Evolutionary conservation across 2,329 filamentous ascomycete species (phyloP).

Genomic region (Fusarium albidum): DNA sequence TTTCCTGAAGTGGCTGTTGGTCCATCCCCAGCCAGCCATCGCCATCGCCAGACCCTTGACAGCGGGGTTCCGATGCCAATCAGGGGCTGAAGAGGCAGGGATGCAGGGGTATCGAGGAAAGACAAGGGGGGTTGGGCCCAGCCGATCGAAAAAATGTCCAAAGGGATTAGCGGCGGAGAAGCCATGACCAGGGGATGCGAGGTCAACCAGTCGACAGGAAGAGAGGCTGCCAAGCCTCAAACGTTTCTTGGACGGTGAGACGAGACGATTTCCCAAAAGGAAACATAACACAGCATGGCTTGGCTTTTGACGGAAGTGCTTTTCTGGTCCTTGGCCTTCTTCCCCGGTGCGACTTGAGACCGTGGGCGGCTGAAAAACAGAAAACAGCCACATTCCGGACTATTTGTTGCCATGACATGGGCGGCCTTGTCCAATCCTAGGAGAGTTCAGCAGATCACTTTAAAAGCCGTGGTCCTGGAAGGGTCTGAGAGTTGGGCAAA

Average conservation of each 20-base stretch:
- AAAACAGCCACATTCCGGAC: conserved; percentile 4
- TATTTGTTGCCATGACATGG: conserved; percentile 21
- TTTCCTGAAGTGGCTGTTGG: conserved; percentile 23
- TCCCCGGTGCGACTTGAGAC: conserved; percentile 24
- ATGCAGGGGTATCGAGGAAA: conserved; percentile 27
- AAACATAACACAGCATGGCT: conserved; percentile 17
- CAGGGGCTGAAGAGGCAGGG: conserved; percentile 35
- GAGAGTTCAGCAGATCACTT: conserved; percentile 27
- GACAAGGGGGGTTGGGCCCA: conserved; percentile 30
- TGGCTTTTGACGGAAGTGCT: conserved; percentile 8
- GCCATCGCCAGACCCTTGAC: conserved; percentile 21
- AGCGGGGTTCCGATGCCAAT: conserved; percentile 36
- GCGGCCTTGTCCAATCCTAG: conserved; percentile 27
- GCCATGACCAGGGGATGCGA: conserved; percentile 35
- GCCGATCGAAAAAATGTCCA: conserved; percentile 27
- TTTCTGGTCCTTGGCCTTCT: conserved; percentile 1
- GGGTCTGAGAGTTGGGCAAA: conserved; percentile 12
- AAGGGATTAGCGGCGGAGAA: conserved; percentile 33
- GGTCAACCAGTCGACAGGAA: neutral
- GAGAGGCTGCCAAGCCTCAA: conserved; percentile 31
- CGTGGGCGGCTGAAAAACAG: conserved; percentile 20
- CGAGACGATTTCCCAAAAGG: conserved; percentile 22
- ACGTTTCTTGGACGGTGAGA: conserved; percentile 31
- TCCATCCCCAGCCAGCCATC: conserved; percentile 26
- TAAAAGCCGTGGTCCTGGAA: neutral